phyloP scores from a whole-genome alignment of 441 rosid species.

The Euphorbia corollata region DNA sequence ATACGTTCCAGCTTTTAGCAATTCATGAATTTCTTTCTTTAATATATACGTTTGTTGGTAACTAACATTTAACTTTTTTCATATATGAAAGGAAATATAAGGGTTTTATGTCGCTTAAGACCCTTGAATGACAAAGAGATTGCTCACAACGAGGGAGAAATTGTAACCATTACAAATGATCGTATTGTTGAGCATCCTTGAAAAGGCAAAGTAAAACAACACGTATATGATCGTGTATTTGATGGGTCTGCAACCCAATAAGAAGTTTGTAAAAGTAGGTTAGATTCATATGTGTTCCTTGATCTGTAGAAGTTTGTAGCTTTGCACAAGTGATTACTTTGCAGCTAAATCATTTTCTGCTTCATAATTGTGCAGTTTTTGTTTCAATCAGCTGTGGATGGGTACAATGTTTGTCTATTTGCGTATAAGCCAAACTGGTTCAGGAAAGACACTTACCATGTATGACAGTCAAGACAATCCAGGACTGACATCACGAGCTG shows the following conservation, averaged over 20 bases:
- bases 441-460: background rate
- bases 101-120: constrained; percentile 85
- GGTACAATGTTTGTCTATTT: too few species aligned
- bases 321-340: background rate
- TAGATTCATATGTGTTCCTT: constrained; percentile 24
- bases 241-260: constrained; percentile 72
- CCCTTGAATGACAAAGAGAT: constrained; percentile 75
- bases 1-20: background rate
- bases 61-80: constrained; percentile 16
- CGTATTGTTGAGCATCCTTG: constrained; percentile 86
- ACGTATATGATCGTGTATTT: constrained; percentile 81
- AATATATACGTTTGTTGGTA: background rate
- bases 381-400: too few species aligned
- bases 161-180: constrained; percentile 55
- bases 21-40: background rate
- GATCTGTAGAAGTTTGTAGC: background rate
- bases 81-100: constrained; percentile 97
- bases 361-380: constrained; percentile 40
- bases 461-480: constrained; percentile 68
- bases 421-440: too few species aligned
- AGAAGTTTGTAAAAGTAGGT: constrained; percentile 78
- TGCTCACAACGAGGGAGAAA: constrained; percentile 42
- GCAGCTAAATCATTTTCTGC: constrained; percentile 4
- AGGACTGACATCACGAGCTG: constrained; percentile 85
- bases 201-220: constrained; percentile 85